A percentile compares a stretch with the other conserved stretches of the same genome.
These are phyloP conservation scores for Dothiorella sarmentorum DNA, from an alignment of 2,329 filamentous ascomycete species.

Conservation along the genomic window DNA sequence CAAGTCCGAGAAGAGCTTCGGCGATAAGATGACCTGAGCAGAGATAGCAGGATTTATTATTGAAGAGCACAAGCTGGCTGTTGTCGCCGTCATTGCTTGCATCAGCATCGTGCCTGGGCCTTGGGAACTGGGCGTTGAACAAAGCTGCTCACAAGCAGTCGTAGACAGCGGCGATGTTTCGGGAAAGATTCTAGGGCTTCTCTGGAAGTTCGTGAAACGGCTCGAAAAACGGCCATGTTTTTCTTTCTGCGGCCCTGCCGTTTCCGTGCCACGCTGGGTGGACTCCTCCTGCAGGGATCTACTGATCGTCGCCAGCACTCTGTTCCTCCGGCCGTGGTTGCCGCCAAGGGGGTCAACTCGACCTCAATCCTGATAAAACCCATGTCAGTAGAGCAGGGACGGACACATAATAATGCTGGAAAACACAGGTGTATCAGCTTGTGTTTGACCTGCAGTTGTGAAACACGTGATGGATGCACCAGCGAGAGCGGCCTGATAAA, in stretches of 20 bases:
- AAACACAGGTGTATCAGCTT: background rate
- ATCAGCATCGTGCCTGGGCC: no score
- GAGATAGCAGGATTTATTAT: no score
- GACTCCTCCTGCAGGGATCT: background rate
- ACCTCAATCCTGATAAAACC: background rate
- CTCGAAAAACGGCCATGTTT: background rate
- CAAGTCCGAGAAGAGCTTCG: conserved; percentile 3
- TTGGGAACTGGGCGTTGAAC: no score
- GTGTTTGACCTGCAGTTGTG: background rate
- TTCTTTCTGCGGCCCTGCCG: background rate
- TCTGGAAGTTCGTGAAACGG: background rate
- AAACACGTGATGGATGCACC: conserved; percentile 10
- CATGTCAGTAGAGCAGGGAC: background rate
- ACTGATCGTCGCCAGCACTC: no score
- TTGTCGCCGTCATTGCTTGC: no score
- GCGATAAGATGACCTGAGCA: no score
- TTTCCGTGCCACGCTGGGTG: background rate
- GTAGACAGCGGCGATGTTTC: no score
- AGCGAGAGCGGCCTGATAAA: conserved; percentile 1
- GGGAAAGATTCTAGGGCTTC: no score
- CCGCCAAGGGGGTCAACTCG: background rate
- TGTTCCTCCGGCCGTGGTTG: background rate
- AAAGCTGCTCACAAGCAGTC: no score
- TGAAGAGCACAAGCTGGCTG: no score
- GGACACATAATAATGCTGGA: background rate